Percentiles rank a stretch among this genome's conserved stretches.
Evolutionary conservation across 179 eudicot species (phyloP).

Genomic region (Spergularia azorica): DNA sequence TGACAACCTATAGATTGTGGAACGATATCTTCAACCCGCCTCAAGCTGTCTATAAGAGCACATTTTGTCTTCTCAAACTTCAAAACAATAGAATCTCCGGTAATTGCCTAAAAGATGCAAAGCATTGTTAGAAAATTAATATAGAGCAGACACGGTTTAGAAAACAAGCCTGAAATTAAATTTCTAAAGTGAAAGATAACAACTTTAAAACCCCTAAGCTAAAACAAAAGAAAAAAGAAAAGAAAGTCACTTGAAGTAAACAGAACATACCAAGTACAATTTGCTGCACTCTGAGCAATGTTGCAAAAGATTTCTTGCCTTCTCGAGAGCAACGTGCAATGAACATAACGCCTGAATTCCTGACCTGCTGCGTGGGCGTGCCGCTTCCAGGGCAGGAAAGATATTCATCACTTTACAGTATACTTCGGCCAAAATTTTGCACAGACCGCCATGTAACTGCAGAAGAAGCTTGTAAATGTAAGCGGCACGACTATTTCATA

Average conservation of each 20-base stretch:
- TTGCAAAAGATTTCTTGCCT: slow-evolving; percentile 84
- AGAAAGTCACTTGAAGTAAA: slow-evolving; percentile 2
- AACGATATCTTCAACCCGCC: slow-evolving; percentile 83
- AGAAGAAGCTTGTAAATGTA: slow-evolving; percentile 18
- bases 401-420: slow-evolving; percentile 71
- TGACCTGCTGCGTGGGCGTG: slow-evolving; percentile 89
- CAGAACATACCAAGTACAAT: slow-evolving; percentile 74
- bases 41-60: slow-evolving; percentile 77
- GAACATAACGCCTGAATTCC: slow-evolving; percentile 97
- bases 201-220: background rate
- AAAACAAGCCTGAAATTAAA: slow-evolving; percentile 5
- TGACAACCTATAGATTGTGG: slow-evolving; percentile 88
- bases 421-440: slow-evolving; percentile 66
- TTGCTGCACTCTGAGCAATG: slow-evolving; percentile 96
- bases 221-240: background rate
- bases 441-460: slow-evolving; percentile 94
- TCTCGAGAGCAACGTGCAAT: slow-evolving; percentile 91
- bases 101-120: slow-evolving; percentile 64
- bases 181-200: background rate
- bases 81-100: slow-evolving; percentile 84
- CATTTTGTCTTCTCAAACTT: slow-evolving; percentile 90
- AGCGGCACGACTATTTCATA: slow-evolving; percentile 1
- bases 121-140: slow-evolving; percentile 1
- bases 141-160: background rate
- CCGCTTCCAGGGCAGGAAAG: slow-evolving; percentile 86